phyloP scores from a whole-genome alignment of 352 stramenopile species.

The Pythium rishiriense region DNA sequence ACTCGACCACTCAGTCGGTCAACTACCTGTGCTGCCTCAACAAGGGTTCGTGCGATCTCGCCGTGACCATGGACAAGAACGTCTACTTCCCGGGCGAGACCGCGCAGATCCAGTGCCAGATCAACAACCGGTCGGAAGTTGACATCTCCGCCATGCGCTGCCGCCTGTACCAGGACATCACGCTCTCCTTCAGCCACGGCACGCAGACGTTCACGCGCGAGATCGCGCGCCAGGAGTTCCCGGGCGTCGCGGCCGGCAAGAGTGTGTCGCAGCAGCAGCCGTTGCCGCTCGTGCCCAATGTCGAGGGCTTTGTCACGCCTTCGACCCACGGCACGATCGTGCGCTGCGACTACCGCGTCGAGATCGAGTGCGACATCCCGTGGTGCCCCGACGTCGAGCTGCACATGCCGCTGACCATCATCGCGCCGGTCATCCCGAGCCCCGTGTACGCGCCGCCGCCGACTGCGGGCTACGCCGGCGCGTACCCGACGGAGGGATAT shows the following conservation, averaged over 20 bases:
- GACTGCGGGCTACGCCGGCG: conserved; percentile 19
- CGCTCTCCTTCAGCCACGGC: conserved; percentile 35
- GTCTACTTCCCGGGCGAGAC: conserved; percentile 64
- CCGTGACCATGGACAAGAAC: conserved; percentile 76
- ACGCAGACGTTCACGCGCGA: conserved; percentile 38
- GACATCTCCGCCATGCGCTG: conserved; percentile 65
- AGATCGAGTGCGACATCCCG: conserved; percentile 68
- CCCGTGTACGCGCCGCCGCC: conserved; percentile 21
- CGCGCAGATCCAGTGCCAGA: conserved; percentile 57
- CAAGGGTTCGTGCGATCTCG: conserved; percentile 48
- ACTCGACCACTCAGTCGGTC: conserved; percentile 55
- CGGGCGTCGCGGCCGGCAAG: conserved; percentile 38
- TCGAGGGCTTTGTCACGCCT: conserved; percentile 38
- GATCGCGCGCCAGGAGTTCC: conserved; percentile 47
- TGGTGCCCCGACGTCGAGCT: conserved; percentile 63
- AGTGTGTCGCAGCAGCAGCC: conserved; percentile 51
- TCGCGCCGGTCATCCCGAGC: conserved; percentile 28
- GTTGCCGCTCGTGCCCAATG: conserved; percentile 37
- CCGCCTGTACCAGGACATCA: conserved; percentile 55
- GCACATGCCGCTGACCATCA: conserved; percentile 58
- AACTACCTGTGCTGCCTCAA: conserved; percentile 68
- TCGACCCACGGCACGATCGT: conserved; percentile 54
- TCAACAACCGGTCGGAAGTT: conserved; percentile 56
- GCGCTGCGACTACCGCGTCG: conserved; percentile 54
- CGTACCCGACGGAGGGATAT: conserved; percentile 15